Evolutionary conservation across 108 stramenopile genomes (phyloP).

Genomic region (Asterionellopsis glacialis): DNA sequence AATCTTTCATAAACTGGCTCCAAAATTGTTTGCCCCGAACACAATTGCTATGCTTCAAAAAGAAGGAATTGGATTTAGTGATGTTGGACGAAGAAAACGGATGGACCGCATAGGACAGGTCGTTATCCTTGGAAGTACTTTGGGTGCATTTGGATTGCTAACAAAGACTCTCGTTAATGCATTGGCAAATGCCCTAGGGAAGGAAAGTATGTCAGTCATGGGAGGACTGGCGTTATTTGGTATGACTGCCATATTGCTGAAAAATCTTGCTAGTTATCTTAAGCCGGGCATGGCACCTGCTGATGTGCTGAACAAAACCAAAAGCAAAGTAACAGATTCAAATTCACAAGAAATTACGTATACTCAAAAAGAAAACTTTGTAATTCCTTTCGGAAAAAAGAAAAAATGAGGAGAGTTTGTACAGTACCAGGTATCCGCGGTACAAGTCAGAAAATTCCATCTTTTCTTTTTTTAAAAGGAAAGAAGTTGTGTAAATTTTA

Average conservation of each 20-base stretch:
- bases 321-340: slow-evolving; percentile 5
- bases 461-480: no score
- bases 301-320: slow-evolving; percentile 42
- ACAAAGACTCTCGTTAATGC: slow-evolving; percentile 9
- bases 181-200: slow-evolving; percentile 34
- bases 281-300: slow-evolving; percentile 47
- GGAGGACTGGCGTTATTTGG: slow-evolving; percentile 16
- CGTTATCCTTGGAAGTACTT: slow-evolving; percentile 16
- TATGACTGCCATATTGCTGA: slow-evolving; percentile 5
- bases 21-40: slow-evolving; percentile 77
- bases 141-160: slow-evolving; percentile 4
- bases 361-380: background rate
- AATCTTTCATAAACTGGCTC: slow-evolving; percentile 64
- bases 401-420: background rate
- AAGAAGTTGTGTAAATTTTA: no score
- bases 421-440: no score
- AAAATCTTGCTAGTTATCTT: slow-evolving; percentile 32
- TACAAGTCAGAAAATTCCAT: no score
- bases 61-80: slow-evolving; percentile 48
- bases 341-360: background rate
- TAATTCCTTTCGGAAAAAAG: background rate
- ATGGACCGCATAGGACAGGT: slow-evolving; percentile 54
- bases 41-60: slow-evolving; percentile 83
- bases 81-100: slow-evolving; percentile 46
- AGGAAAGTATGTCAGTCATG: slow-evolving; percentile 23